Conservation (phyloP, 352 stramenopile genomes). For the Pythium monospermum region DNA sequence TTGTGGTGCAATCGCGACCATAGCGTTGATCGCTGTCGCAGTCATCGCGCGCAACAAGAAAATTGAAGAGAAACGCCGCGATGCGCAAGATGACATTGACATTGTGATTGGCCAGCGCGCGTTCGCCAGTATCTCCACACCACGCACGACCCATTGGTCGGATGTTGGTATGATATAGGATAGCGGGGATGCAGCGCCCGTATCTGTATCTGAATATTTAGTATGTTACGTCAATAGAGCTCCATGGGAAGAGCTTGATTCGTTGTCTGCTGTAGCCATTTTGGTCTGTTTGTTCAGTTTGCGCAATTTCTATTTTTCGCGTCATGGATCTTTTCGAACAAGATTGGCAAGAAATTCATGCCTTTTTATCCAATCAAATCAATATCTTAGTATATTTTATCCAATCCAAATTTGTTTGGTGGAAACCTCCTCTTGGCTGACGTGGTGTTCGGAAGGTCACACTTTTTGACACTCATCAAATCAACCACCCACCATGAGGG, state of each 20-base stretch:
- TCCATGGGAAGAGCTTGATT: too few species aligned
- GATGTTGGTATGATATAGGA: too few species aligned
- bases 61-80: slow-evolving; percentile 20
- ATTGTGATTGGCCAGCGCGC: slow-evolving; percentile 5
- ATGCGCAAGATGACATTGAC: background rate
- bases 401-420: background rate
- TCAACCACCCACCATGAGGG: slow-evolving; percentile 1
- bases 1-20: slow-evolving; percentile 11
- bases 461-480: background rate
- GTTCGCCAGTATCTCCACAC: slow-evolving; percentile 10
- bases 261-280: too few species aligned
- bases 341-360: slow-evolving; percentile 7
- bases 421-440: background rate
- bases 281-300: slow-evolving; percentile 1
- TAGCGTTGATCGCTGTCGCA: slow-evolving; percentile 22
- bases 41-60: slow-evolving; percentile 26
- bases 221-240: too few species aligned
- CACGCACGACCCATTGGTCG: too few species aligned
- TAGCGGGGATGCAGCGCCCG: too few species aligned
- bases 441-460: background rate
- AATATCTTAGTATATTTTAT: background rate
- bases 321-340: slow-evolving; percentile 8
- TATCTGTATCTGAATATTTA: too few species aligned
- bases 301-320: slow-evolving; percentile 14
- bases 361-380: slow-evolving; percentile 10